Evolutionary conservation across 2,329 filamentous ascomycete genomes (phyloP), one percentile per base, ranked within the genome.

Genomic region (Fusarium sublunatum): DNA sequence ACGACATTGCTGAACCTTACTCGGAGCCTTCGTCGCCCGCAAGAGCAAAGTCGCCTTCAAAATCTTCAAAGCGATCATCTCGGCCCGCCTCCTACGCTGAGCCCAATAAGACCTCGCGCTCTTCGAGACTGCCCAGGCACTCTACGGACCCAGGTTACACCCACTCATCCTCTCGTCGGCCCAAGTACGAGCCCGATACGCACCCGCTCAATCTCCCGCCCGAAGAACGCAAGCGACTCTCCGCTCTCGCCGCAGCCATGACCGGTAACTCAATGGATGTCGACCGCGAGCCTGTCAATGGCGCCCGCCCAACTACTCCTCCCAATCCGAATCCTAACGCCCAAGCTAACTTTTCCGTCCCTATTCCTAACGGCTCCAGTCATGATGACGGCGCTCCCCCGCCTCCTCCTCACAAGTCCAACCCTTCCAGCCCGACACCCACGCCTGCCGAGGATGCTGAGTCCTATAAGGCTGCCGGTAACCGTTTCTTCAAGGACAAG

Each of bases 401-500:
- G 34, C 91, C 91, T 49, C 91, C 91, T 47, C 91, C 90, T 57
- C 91, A 93, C 78, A 83, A 86, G 70, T 87, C 85, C 26, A 86
- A 84, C 72, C 84, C 85, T 40, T 83, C 82, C 52, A 88, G 84
- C 74, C 86, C 86, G 39, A 79, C 80, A 45, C 79, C 82, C 40
- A 82, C 78, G 32, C 76, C 82, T 24, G 77, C 79, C 38, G 91
- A 94, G 50, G 92, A 97, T 74, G 92, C 94, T 25, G 95, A 99
- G 79, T 84, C 88, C 11, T 97, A 90, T 85, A 99, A 99, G 83
- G 87, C 91, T 70, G 87, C 91, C 3, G 95, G 95, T 57, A 99
- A 99, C 81, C 95, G 95, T 73, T 94, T 92, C 74, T 99, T 97
- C 86, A 98, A 97, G 82, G 91, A 93, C 64, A 92, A 90, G 75